phyloP scores from a whole-genome alignment of 179 eudicot species.

The Silene coronaria region DNA sequence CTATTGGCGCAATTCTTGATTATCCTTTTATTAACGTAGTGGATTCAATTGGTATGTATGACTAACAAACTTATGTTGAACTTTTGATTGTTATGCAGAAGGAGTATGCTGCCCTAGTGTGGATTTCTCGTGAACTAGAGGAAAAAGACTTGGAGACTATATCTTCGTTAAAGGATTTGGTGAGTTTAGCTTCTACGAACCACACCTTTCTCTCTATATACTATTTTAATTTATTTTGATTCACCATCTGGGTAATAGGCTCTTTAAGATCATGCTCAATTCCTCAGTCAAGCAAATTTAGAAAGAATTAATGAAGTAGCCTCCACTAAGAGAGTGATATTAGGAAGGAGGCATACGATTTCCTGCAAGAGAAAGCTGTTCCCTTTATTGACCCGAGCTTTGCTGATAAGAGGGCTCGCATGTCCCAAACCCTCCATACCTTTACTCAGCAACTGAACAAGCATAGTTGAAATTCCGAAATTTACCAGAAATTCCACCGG shows the following conservation, averaged over 20 bases:
- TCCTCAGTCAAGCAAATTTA: background rate
- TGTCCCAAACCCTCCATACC: background rate
- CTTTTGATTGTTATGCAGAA: constrained; percentile 46
- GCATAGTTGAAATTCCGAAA: background rate
- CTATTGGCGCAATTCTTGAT: constrained; percentile 3
- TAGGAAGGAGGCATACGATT: background rate
- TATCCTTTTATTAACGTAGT: background rate
- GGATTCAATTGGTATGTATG: constrained; percentile 11
- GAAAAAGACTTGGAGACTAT: constrained; percentile 64
- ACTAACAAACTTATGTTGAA: constrained; percentile 5
- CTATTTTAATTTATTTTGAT: background rate
- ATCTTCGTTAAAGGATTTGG: constrained; percentile 68
- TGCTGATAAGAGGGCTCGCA: background rate
- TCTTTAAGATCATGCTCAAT: background rate
- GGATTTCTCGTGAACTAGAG: constrained; percentile 77
- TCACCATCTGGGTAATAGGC: background rate
- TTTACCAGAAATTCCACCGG: background rate
- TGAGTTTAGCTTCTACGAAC: constrained; percentile 29
- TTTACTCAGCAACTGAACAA: background rate
- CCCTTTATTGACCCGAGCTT: background rate
- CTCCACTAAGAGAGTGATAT: background rate
- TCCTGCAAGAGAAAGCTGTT: background rate
- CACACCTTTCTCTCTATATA: background rate
- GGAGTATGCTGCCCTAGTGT: constrained; percentile 88
- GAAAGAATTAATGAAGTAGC: background rate